Percentiles rank a stretch among this genome's conserved stretches.
Evolutionary conservation across 2,329 filamentous ascomycete species (phyloP).

Genomic region (Neofusicoccum cordaticola): DNA sequence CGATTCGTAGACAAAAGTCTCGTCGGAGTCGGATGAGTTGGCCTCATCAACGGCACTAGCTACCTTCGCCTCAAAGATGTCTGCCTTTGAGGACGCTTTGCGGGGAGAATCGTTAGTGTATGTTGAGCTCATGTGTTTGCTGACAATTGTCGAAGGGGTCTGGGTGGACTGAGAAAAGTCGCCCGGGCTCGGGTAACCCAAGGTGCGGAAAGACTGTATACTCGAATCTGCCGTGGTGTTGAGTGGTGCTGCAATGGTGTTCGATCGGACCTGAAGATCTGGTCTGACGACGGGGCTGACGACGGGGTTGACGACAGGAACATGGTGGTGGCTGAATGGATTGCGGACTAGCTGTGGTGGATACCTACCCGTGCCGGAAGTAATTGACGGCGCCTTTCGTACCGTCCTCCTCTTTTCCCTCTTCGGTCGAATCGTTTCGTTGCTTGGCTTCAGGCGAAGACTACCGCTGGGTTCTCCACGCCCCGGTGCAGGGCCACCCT

Average conservation of each 20-base stretch:
- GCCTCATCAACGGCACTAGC: constrained; percentile 94
- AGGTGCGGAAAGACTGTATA: neutral
- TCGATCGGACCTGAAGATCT: constrained; percentile 25
- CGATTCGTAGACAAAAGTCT: constrained; percentile 98
- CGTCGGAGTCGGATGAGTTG: constrained; percentile 94
- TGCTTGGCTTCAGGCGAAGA: constrained; percentile 80
- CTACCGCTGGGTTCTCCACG: constrained; percentile 66
- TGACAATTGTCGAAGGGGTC: constrained; percentile 2
- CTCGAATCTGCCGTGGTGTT: neutral
- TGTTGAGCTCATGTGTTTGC: constrained; percentile 18
- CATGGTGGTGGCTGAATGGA: constrained; percentile 31
- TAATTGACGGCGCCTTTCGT: constrained; percentile 71
- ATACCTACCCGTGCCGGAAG: constrained; percentile 69
- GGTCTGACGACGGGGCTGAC: constrained; percentile 21
- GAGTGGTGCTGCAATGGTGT: constrained; percentile 18
- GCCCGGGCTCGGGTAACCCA: constrained; percentile 1
- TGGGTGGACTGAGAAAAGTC: constrained; percentile 2
- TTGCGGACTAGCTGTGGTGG: constrained; percentile 24
- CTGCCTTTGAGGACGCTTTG: constrained; percentile 86
- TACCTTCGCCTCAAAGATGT: constrained; percentile 96
- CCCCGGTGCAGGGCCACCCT: constrained; percentile 56
- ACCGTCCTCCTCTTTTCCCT: constrained; percentile 82
- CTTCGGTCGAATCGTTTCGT: constrained; percentile 92
- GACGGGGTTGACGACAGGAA: neutral
- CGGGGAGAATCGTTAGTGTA: constrained; percentile 35